These are phyloP conservation scores for Penicillium diatomitis DNA, from an alignment of 495 filamentous ascomycete species.

Conservation along the genomic window DNA sequence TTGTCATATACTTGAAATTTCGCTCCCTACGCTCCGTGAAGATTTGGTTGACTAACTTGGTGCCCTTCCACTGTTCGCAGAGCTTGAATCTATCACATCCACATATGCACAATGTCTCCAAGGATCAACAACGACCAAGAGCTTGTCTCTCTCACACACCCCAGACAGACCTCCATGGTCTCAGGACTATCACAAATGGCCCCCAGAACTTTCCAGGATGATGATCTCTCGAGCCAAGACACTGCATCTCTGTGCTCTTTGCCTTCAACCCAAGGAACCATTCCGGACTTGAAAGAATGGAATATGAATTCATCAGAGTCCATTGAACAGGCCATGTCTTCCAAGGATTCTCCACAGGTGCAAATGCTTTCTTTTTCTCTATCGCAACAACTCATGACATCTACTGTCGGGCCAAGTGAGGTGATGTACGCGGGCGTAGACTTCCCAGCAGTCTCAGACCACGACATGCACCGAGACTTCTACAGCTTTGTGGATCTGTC, in stretches of 20 bases:
- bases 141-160: constrained; percentile 27
- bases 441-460: constrained; percentile 33
- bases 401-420: constrained; percentile 35
- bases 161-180: constrained; percentile 30
- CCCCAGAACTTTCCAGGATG: constrained; percentile 38
- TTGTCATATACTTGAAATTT: neutral
- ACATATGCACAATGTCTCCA: constrained; percentile 27
- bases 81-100: neutral
- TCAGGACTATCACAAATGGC: constrained; percentile 33
- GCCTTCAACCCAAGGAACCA: constrained; percentile 26
- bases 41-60: constrained; percentile 30
- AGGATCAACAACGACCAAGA: constrained; percentile 30
- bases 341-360: constrained; percentile 36
- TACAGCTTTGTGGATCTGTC: constrained; percentile 36
- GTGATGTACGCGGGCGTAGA: constrained; percentile 39
- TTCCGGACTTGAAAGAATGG: constrained; percentile 35
- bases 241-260: constrained; percentile 36
- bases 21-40: constrained; percentile 4
- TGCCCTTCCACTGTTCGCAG: constrained; percentile 7
- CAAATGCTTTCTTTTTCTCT: constrained; percentile 41
- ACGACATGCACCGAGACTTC: constrained; percentile 33
- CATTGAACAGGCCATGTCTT: constrained; percentile 29
- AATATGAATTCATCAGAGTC: constrained; percentile 31
- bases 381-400: constrained; percentile 37
- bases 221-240: constrained; percentile 40